Evolutionary conservation across 495 filamentous ascomycete species (phyloP), one percentile per base, ranked within the genome.

Genomic region (Xanthoparmelia taractica): DNA sequence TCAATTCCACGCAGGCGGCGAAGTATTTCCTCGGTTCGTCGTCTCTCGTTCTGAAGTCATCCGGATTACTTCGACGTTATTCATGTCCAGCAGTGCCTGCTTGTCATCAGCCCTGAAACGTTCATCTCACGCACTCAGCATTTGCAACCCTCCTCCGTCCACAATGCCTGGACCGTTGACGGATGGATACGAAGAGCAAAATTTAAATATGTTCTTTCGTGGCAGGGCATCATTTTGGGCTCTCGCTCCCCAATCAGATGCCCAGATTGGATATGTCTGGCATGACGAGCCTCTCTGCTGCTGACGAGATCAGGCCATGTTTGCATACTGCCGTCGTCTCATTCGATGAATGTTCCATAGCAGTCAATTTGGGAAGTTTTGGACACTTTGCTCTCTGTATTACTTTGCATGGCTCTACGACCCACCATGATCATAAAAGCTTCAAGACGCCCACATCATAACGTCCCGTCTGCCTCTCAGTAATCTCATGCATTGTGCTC

Each of bases 271-370:
- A 15, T 20, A 58, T 29, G 20, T 58, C 27, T 8, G 48, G 29
- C 40, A 48, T 11, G 25, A 27, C n/a, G 33, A 63, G 38, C 40
- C 47, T 43, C 40, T 11, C 61, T 43, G 52, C 38, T 63, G 61
- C 61, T 63, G 61, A 63, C 61, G 33, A 29, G 54, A 63, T 58
- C 38, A 17, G 52, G 31, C 15, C 10, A 50, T 36, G 54, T 27
- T 41, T 47, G 55, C 60, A 56, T 20, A 20, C 37, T 56, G 29
- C 50, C 29, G 1, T 54, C 29, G 29, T 13, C 29, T 33, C 50
- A 54, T 54, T 54, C 29, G 50, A 54, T 17, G 6, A 33, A 5
- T 38, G 2, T 13, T 48, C 25, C 7, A 33, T 60, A 8, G 40
- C 34, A 12, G 34, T 34, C 18, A 25, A 13, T 48, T 17, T n/a